Evolutionary conservation across 768 basidiomycete species (phyloP).

Genomic region (Rhodotorula toruloides): DNA sequence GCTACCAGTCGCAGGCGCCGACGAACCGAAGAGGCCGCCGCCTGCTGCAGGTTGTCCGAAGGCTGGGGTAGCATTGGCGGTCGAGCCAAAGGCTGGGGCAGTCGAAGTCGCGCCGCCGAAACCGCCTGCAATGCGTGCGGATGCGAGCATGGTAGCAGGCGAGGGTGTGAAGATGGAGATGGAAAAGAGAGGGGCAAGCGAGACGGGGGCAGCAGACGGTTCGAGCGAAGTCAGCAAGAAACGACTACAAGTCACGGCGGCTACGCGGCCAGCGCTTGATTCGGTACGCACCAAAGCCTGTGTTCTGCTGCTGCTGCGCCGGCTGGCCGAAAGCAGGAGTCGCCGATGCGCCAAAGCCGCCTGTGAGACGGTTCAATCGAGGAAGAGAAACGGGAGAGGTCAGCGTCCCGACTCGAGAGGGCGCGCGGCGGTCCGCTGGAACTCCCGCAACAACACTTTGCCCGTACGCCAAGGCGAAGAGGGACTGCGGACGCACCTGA

Average conservation of each 20-base stretch:
- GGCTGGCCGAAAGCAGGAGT: slow-evolving; percentile 28
- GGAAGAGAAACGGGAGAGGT: background rate
- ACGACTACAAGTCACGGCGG: no score
- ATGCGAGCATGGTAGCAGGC: no score
- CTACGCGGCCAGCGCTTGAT: no score
- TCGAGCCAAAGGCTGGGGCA: slow-evolving; percentile 21
- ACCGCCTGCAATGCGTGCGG: background rate
- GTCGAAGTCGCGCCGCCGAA: background rate
- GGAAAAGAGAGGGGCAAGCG: no score
- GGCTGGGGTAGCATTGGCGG: slow-evolving; percentile 5
- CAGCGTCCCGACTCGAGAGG: background rate
- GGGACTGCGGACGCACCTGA: slow-evolving; percentile 11
- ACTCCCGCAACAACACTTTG: background rate
- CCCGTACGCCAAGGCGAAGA: background rate
- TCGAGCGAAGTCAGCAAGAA: no score
- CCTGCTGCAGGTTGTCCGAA: slow-evolving; percentile 7
- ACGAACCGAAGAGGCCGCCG: slow-evolving; percentile 28
- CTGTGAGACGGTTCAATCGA: background rate
- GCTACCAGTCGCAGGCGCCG: no score
- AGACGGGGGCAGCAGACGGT: no score
- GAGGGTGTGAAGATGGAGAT: no score
- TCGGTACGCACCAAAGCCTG: no score
- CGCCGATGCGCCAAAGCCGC: slow-evolving; percentile 30
- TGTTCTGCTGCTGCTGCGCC: slow-evolving; percentile 19
- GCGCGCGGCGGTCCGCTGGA: background rate